Base-by-base conservation (phyloP, 306 rosid genomes). In the Luffa acutangula region DNA sequence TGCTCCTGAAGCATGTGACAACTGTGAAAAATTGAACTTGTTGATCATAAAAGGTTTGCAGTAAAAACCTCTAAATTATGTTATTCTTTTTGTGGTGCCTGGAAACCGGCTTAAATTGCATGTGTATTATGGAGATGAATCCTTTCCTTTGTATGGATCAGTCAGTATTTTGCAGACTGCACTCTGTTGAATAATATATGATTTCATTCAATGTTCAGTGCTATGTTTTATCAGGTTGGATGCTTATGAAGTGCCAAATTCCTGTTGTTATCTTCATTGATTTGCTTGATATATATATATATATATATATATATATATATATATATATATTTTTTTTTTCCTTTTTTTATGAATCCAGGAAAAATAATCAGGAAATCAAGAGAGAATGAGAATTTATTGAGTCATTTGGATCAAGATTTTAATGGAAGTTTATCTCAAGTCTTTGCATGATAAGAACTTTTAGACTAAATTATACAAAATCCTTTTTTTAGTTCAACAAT, bases 1-100 rank as follows among this genome's bases (percentile, higher is more conserved):
- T 95, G 93, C 96, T 95, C 72, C 90, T 91, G 79, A 90, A 85
- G 88, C 87, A 91, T 33, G 97, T 92, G 57, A 92, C 93, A 0
- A 83, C 82, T 52, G 96, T 94, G 89, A 92, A 87, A 83, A 88
- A 88, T 80, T 89, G 88, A 89, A 54, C 78, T 72, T 60, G 39
- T 73, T 48, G 80, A 63, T 85, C 78, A 78, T 71, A 72, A 70
- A 70, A 80, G 48, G 77, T 67, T 60, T 81, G 76, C 66, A 74
- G 52, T 20, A 78, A 52, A 49, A 82, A 74, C 77, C 63, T 73
- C 73, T 62, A 57, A 58, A 54, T 78, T 78, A 85, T 84, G 77
- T 65, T 83, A 67, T 83, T 71, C 73, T 79, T 79, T 48, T 46
- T 48, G 75, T 62, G 49, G 25, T 46, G 75, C 53, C 70, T 48